Percentiles rank a stretch among this genome's conserved stretches.
Conservation (phyloP, 2,329 filamentous ascomycete genomes). For the Didymella keratinophila region DNA sequence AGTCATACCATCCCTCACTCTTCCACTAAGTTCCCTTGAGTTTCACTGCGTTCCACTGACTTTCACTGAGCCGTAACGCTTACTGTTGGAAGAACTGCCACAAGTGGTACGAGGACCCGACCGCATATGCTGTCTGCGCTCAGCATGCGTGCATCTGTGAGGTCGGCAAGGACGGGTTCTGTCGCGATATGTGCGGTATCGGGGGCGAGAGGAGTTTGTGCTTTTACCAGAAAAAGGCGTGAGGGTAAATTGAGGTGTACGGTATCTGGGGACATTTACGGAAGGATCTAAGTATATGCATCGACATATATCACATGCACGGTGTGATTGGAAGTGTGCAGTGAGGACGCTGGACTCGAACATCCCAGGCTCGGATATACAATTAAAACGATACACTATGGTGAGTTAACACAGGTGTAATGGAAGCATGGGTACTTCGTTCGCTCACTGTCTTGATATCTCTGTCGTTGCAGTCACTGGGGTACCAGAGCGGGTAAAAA, state of each 20-base stretch:
- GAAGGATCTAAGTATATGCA: not conserved
- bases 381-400: too few species aligned
- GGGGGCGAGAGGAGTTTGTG: not conserved
- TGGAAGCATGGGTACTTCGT: not conserved
- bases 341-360: not conserved
- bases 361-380: not conserved
- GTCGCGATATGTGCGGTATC: not conserved
- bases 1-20: too few species aligned
- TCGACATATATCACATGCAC: not conserved
- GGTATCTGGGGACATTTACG: not conserved
- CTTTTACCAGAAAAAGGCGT: not conserved
- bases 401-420: too few species aligned
- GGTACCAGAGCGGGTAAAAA: too few species aligned
- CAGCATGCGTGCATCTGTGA: constrained; percentile 2
- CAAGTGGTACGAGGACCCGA: not conserved
- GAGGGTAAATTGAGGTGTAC: too few species aligned
- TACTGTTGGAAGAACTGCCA: not conserved
- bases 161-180: constrained; percentile 6
- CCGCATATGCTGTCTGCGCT: not conserved
- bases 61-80: too few species aligned
- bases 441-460: too few species aligned
- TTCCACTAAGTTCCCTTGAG: too few species aligned
- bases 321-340: not conserved
- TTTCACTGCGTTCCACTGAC: too few species aligned
- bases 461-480: too few species aligned